Conservation (phyloP, 768 basidiomycete genomes). For the Tubosaeta brunneosetosa region DNA sequence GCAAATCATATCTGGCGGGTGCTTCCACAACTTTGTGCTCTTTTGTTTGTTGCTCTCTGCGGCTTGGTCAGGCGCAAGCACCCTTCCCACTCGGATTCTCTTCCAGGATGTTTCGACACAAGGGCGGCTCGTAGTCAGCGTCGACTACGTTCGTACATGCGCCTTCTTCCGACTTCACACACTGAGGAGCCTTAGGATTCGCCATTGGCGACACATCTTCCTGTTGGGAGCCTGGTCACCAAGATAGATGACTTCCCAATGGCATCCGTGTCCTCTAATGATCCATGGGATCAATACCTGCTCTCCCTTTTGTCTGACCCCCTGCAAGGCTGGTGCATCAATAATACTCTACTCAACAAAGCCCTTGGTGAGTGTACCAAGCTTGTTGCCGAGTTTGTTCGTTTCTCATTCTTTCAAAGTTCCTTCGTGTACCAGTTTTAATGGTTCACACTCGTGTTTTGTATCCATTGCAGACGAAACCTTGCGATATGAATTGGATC, state of each 20-base stretch:
- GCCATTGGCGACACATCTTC: slow-evolving; percentile 52
- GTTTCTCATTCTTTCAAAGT: slow-evolving; percentile 3
- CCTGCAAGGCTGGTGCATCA: slow-evolving; percentile 60
- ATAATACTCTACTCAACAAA: slow-evolving; percentile 30
- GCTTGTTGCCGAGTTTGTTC: background rate
- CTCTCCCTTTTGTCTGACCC: slow-evolving; percentile 10
- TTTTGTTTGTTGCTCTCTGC: slow-evolving; percentile 44
- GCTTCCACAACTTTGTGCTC: slow-evolving; percentile 71
- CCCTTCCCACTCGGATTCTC: slow-evolving; percentile 27
- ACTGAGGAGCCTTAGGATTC: slow-evolving; percentile 45
- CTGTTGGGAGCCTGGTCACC: slow-evolving; percentile 55
- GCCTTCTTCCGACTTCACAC: background rate
- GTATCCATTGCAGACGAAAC: slow-evolving; percentile 25
- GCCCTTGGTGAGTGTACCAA: slow-evolving; percentile 9
- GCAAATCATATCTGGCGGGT: slow-evolving; percentile 68
- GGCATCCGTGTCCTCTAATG: slow-evolving; percentile 19
- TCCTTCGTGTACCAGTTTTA: slow-evolving; percentile 4
- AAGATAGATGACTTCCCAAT: slow-evolving; percentile 60
- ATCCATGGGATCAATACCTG: slow-evolving; percentile 49
- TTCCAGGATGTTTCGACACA: slow-evolving; percentile 50
- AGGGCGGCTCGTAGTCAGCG: slow-evolving; percentile 53
- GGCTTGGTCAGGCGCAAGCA: slow-evolving; percentile 30
- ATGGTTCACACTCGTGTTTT: slow-evolving; percentile 40
- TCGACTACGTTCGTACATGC: slow-evolving; percentile 47
- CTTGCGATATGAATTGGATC: slow-evolving; percentile 51